Conservation (phyloP, 2,329 filamentous ascomycete species). For the Neodidymelliopsis sp. region DNA sequence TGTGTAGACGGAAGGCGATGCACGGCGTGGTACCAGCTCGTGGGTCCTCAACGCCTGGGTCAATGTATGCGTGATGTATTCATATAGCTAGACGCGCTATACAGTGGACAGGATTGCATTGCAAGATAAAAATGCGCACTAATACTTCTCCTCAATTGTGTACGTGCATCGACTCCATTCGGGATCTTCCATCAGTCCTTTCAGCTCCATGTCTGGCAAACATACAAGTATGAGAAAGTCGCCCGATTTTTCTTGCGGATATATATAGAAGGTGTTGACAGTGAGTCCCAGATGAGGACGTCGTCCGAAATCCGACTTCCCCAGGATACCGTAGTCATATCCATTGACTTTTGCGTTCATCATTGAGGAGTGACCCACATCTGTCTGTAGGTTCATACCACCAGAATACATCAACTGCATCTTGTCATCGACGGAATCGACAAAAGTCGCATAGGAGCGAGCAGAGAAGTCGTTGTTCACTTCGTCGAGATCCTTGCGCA, state of each 20-base stretch:
- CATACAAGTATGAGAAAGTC: slow-evolving; percentile 3
- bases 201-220: slow-evolving; percentile 7
- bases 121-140: too few species aligned
- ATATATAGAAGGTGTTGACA: slow-evolving; percentile 16
- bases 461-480: slow-evolving; percentile 32
- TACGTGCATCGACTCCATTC: slow-evolving; percentile 2
- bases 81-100: too few species aligned
- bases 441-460: slow-evolving; percentile 42
- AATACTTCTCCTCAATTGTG: slow-evolving; percentile 3
- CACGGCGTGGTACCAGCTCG: too few species aligned
- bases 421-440: slow-evolving; percentile 36
- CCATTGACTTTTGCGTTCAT: slow-evolving; percentile 25
- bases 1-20: too few species aligned
- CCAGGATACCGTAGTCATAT: slow-evolving; percentile 18
- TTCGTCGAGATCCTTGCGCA: slow-evolving; percentile 32
- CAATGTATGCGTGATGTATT: too few species aligned
- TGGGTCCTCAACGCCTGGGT: too few species aligned
- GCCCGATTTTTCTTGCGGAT: slow-evolving; percentile 5
- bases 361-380: slow-evolving; percentile 23
- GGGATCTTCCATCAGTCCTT: slow-evolving; percentile 2
- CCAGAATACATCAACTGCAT: slow-evolving; percentile 35
- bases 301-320: slow-evolving; percentile 18
- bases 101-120: too few species aligned
- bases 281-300: slow-evolving; percentile 5
- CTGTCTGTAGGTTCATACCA: slow-evolving; percentile 17